These are phyloP conservation scores for Epichloe gansuensis DNA, from an alignment of 2,329 filamentous ascomycete species.

Conservation along the genomic window DNA sequence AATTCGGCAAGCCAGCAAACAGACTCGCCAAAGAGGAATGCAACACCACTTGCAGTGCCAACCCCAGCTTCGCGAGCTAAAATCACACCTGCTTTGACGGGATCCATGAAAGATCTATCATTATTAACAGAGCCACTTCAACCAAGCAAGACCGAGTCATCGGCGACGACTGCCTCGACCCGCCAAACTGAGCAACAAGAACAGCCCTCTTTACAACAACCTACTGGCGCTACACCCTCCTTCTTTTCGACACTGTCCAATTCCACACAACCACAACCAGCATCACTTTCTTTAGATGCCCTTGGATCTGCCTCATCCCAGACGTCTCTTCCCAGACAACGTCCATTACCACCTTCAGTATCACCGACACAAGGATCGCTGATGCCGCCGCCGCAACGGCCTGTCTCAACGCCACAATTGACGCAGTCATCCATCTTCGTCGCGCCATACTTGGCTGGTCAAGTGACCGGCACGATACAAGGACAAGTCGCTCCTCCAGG, in stretches of 20 bases:
- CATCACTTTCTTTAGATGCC: constrained; percentile 2
- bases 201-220: constrained; percentile 27
- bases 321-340: constrained; percentile 37
- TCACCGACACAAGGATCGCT: constrained; percentile 48
- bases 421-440: constrained; percentile 61
- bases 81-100: constrained; percentile 18
- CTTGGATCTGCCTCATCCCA: constrained; percentile 11
- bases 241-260: constrained; percentile 38
- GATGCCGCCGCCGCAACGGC: constrained; percentile 57
- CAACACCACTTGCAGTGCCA: constrained; percentile 8
- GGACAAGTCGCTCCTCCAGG: constrained; percentile 56
- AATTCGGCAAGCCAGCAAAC: constrained; percentile 42
- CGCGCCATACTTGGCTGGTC: constrained; percentile 64
- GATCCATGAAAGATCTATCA: constrained; percentile 50
- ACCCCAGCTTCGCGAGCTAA: constrained; percentile 12
- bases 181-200: constrained; percentile 14
- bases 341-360: constrained; percentile 56
- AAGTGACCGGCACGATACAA: constrained; percentile 62
- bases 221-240: constrained; percentile 42
- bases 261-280: constrained; percentile 26
- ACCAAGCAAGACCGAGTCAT: constrained; percentile 30
- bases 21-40: constrained; percentile 12
- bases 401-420: constrained; percentile 78
- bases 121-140: constrained; percentile 39
- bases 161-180: constrained; percentile 11